Evolutionary conservation across 1,284 basidiomycete genomes (phyloP).

Genomic region (Austroboletus niveus): DNA sequence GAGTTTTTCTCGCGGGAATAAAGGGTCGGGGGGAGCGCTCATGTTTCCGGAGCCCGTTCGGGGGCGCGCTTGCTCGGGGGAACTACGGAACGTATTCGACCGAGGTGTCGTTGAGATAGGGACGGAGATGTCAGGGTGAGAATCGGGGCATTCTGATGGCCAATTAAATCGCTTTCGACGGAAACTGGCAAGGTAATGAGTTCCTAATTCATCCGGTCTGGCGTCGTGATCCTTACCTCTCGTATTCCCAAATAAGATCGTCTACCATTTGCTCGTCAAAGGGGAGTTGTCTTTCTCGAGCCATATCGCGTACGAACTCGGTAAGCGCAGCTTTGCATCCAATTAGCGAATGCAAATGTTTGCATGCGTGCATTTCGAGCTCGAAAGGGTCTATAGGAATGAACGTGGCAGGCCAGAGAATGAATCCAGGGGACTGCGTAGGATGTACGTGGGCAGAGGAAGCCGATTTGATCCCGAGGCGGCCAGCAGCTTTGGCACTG

Average conservation of each 20-base stretch:
- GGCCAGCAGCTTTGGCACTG: constrained; percentile 43
- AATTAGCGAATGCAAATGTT: constrained; percentile 60
- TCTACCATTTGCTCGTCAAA: constrained; percentile 46
- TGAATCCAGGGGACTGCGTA: constrained; percentile 49
- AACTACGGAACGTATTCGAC: constrained; percentile 19
- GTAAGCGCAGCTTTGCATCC: constrained; percentile 56
- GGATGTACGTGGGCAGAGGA: constrained; percentile 5
- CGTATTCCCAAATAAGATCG: constrained; percentile 64
- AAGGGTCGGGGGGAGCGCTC: constrained; percentile 17
- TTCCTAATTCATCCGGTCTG: constrained; percentile 1
- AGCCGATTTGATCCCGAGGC: constrained; percentile 36
- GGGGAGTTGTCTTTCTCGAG: constrained; percentile 26
- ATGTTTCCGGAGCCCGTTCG: constrained; percentile 8
- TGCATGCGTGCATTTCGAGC: constrained; percentile 68
- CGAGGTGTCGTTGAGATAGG: constrained; percentile 23
- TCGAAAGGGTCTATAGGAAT: constrained; percentile 55
- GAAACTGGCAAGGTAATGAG: constrained; percentile 43
- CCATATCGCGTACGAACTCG: constrained; percentile 45
- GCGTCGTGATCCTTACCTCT: constrained; percentile 45
- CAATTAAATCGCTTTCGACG: constrained; percentile 60
- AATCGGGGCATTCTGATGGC: constrained; percentile 35
- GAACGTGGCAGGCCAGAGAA: constrained; percentile 56
- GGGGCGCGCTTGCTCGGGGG: constrained; percentile 15
- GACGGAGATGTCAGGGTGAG: constrained; percentile 7
- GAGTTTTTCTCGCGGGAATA: constrained; percentile 39